These are phyloP conservation scores for Hanseniaspora lachancei DNA, from an alignment of 805 yeast species.

Conservation along the genomic window DNA sequence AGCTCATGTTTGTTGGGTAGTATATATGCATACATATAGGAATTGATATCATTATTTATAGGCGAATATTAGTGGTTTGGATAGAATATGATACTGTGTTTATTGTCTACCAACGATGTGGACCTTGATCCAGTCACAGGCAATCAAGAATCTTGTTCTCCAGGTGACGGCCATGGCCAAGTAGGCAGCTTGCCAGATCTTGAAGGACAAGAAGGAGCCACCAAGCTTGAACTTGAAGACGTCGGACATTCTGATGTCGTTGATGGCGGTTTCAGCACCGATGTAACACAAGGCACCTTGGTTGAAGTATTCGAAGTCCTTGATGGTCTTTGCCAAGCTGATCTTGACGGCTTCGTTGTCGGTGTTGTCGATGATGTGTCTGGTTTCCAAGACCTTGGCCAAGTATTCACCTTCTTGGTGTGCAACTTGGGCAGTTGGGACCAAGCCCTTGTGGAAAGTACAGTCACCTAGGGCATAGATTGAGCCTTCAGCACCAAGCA, in stretches of 20 bases:
- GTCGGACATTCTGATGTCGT: conserved; percentile 41
- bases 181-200: conserved; percentile 92
- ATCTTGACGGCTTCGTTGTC: conserved; percentile 28
- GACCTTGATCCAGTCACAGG: conserved; percentile 80
- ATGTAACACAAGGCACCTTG: conserved; percentile 90
- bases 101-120: conserved; percentile 83
- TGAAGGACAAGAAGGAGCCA: conserved; percentile 64
- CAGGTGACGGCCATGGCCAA: conserved; percentile 82
- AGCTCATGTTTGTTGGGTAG: too few species aligned
- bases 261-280: conserved; percentile 87
- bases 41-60: not conserved
- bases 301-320: conserved; percentile 68
- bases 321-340: conserved; percentile 36
- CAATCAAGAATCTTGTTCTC: conserved; percentile 75
- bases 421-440: conserved; percentile 97
- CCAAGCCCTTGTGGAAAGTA: conserved; percentile 70
- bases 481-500: conserved; percentile 63
- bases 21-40: too few species aligned
- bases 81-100: conserved; percentile 8
- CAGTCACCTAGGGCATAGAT: conserved; percentile 91
- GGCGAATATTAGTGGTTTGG: not conserved
- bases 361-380: conserved; percentile 46
- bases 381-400: conserved; percentile 54
- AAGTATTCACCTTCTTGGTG: conserved; percentile 83
- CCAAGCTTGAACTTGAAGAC: conserved; percentile 66